Evolutionary conservation across 164 flowering plant genomes (phyloP).

Genomic region (Macadamia tetraphylla): DNA sequence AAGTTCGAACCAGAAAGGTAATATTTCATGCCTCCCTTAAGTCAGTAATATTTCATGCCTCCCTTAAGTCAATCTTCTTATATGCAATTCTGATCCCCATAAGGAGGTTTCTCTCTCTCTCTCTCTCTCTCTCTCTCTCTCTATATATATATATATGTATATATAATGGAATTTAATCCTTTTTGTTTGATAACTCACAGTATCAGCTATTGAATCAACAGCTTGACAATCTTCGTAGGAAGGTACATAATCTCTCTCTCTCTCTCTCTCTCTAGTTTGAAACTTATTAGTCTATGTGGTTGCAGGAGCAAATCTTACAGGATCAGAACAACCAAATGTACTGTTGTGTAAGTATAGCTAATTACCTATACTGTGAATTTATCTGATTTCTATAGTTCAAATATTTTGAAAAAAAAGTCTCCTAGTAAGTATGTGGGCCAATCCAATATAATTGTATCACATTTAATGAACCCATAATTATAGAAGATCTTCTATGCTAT

Average conservation of each 20-base stretch:
- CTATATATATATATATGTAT: too few relatives aligned
- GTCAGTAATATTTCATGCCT: too few relatives aligned
- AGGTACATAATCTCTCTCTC: conserved; percentile 18
- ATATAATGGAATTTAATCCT: too few relatives aligned
- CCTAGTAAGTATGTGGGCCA: not conserved
- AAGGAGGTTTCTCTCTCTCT: not conserved
- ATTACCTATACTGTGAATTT: too few relatives aligned
- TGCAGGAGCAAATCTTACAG: conserved; percentile 36
- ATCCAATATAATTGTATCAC: too few relatives aligned
- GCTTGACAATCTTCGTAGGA: conserved; percentile 36
- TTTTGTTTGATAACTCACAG: conserved; percentile 12
- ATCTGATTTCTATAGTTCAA: too few relatives aligned
- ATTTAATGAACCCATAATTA: too few relatives aligned
- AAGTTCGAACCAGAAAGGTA: conserved; percentile 45
- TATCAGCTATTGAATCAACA: conserved; percentile 39
- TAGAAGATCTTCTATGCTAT: too few relatives aligned
- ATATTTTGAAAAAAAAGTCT: not conserved
- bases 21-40: not conserved
- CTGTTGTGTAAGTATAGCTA: conserved; percentile 3
- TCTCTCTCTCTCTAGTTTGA: not conserved
- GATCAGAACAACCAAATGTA: conserved; percentile 33
- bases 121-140: too few relatives aligned
- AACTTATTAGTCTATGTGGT: not conserved
- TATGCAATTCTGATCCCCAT: not conserved
- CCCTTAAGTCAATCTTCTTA: not conserved